These are phyloP conservation scores for Suillus occidentalis DNA, from an alignment of 768 basidiomycete genomes.

Conservation along the genomic window DNA sequence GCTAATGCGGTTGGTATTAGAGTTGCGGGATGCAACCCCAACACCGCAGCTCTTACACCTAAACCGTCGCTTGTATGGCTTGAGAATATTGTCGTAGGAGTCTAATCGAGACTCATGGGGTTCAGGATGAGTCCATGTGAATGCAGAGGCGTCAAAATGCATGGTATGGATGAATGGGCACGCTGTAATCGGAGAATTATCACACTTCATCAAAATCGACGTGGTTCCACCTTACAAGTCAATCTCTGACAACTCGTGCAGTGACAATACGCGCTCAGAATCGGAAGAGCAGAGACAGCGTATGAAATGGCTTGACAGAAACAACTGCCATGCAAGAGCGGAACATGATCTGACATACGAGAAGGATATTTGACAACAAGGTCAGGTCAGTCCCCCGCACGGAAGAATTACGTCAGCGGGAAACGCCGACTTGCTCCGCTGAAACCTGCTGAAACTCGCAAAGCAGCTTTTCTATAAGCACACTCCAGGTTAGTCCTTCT, in stretches of 20 bases:
- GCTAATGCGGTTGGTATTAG: slow-evolving; percentile 47
- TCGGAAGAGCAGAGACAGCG: slow-evolving; percentile 45
- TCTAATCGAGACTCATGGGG: slow-evolving; percentile 41
- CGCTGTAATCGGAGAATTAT: slow-evolving; percentile 34
- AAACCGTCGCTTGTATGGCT: slow-evolving; percentile 60
- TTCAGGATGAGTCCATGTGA: slow-evolving; percentile 53
- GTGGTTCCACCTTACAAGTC: slow-evolving; percentile 39
- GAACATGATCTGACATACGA: background rate
- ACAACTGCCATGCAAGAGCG: slow-evolving; percentile 49
- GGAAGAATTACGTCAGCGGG: slow-evolving; percentile 30
- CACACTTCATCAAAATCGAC: slow-evolving; percentile 7
- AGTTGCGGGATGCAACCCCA: slow-evolving; percentile 53
- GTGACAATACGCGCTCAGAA: slow-evolving; percentile 65
- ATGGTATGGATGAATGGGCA: slow-evolving; percentile 64
- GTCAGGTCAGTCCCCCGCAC: background rate
- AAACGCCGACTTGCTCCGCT: slow-evolving; percentile 30
- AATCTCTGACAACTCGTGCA: slow-evolving; percentile 69
- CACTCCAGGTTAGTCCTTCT: slow-evolving; percentile 9
- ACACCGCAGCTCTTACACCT: slow-evolving; percentile 64
- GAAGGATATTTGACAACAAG: background rate
- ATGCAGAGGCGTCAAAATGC: slow-evolving; percentile 51
- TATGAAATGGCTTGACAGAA: slow-evolving; percentile 58
- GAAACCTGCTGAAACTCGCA: slow-evolving; percentile 20
- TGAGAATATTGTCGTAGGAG: slow-evolving; percentile 45
- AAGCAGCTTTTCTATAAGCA: slow-evolving; percentile 11